These are phyloP conservation scores for Cicer judaicum DNA, from an alignment of 306 rosid genomes.

Conservation along the genomic window DNA sequence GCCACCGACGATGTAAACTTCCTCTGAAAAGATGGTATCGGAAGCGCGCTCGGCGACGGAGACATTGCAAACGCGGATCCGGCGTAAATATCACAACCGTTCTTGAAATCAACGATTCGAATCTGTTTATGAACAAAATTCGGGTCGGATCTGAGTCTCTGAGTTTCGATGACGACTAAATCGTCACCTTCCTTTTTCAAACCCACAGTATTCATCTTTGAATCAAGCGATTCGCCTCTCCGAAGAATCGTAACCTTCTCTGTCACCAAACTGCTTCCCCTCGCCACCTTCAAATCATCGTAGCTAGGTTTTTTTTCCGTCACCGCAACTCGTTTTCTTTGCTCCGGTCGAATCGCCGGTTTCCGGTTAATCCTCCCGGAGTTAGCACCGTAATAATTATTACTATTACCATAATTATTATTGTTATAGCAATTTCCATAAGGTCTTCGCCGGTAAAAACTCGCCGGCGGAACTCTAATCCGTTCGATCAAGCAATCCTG, in stretches of 20 bases:
- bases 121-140: conserved; percentile 55
- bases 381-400: conserved; percentile 9
- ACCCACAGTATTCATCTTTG: conserved; percentile 51
- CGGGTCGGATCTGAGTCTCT: conserved; percentile 68
- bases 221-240: conserved; percentile 79
- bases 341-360: conserved; percentile 52
- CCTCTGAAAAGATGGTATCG: conserved; percentile 78
- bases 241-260: conserved; percentile 79
- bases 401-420: neutral
- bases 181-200: conserved; percentile 53
- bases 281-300: conserved; percentile 57
- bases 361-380: conserved; percentile 54
- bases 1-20: conserved; percentile 48
- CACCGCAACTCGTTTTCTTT: conserved; percentile 45
- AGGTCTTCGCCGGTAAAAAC: conserved; percentile 57
- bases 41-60: conserved; percentile 87
- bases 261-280: conserved; percentile 44
- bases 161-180: conserved; percentile 57
- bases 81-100: conserved; percentile 62
- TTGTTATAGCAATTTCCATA: conserved; percentile 37
- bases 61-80: conserved; percentile 85
- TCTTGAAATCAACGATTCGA: conserved; percentile 48
- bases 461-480: conserved; percentile 51
- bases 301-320: conserved; percentile 52
- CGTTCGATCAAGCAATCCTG: conserved; percentile 68